Evolutionary conservation across 1,284 basidiomycete genomes (phyloP).

Genomic region (Apiotrichum mycotoxinovorans): DNA sequence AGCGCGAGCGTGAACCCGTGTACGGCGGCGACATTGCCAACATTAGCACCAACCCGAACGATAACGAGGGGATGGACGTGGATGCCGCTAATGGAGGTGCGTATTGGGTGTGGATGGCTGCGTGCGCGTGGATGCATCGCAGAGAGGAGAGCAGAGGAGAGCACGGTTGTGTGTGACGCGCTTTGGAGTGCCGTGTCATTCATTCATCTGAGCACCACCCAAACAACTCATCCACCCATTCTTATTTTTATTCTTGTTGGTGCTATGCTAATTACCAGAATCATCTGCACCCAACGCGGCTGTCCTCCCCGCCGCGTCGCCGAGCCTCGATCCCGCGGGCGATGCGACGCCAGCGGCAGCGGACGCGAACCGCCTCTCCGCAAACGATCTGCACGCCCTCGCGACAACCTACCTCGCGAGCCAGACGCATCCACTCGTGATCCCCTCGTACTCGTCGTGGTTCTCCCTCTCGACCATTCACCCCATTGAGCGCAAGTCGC

Average conservation of each 20-base stretch:
- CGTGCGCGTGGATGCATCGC: conserved; percentile 1
- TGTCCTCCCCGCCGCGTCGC: conserved; percentile 10
- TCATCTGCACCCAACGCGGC: conserved; percentile 19
- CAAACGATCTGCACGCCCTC: conserved; percentile 46
- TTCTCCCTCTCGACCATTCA: conserved; percentile 94
- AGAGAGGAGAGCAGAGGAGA: not conserved
- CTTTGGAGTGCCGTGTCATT: too few species aligned
- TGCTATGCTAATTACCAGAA: conserved; percentile 16
- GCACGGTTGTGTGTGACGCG: too few species aligned
- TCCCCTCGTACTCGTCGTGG: conserved; percentile 97
- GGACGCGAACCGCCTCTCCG: conserved; percentile 33
- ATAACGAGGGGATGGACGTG: conserved; percentile 28
- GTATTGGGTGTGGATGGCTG: conserved; percentile 6
- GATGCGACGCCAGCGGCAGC: conserved; percentile 23
- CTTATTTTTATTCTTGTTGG: not conserved
- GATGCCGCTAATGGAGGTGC: conserved; percentile 28
- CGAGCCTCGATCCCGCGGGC: conserved; percentile 12
- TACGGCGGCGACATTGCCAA: conserved; percentile 48
- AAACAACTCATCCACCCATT: too few species aligned
- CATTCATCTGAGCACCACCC: too few species aligned
- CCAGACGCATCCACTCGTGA: conserved; percentile 94
- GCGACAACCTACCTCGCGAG: conserved; percentile 75
- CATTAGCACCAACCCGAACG: conserved; percentile 32
- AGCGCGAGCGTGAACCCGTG: conserved; percentile 48
- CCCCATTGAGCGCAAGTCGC: conserved; percentile 82